These are phyloP conservation scores for Diaporthe humulicola DNA, from an alignment of 2,329 filamentous ascomycete species.

Conservation along the genomic window DNA sequence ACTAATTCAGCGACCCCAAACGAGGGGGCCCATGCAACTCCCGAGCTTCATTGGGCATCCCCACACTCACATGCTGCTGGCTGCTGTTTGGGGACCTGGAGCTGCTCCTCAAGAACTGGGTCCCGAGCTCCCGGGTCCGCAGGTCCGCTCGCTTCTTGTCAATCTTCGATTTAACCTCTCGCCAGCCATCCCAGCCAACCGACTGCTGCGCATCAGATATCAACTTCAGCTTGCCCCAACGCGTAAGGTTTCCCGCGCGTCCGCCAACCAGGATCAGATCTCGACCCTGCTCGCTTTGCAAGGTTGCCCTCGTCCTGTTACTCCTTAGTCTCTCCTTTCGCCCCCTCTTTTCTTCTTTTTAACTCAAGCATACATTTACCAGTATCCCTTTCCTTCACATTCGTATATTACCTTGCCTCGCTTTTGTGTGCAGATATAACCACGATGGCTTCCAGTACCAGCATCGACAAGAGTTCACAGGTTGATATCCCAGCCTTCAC, in stretches of 20 bases:
- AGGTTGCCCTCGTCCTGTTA: conserved; percentile 16
- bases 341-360: neutral
- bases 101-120: conserved; percentile 17
- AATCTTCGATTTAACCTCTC: neutral
- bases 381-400: neutral
- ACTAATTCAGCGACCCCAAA: neutral
- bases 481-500: conserved; percentile 64
- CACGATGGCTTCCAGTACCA: conserved; percentile 31
- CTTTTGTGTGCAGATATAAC: neutral
- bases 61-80: conserved; percentile 25
- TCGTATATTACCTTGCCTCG: neutral
- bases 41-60: conserved; percentile 11
- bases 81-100: neutral
- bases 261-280: neutral
- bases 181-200: neutral
- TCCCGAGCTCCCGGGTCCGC: conserved; percentile 19
- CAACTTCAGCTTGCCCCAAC: neutral
- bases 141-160: conserved; percentile 9
- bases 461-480: conserved; percentile 54
- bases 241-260: too few species aligned
- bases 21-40: conserved; percentile 9
- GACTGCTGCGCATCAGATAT: neutral
- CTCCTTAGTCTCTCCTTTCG: neutral
- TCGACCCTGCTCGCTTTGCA: conserved; percentile 5
- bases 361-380: neutral